Evolutionary conservation across 352 stramenopile species (phyloP), one percentile per base, ranked within the genome.

Genomic region (Phytophthora pisi): DNA sequence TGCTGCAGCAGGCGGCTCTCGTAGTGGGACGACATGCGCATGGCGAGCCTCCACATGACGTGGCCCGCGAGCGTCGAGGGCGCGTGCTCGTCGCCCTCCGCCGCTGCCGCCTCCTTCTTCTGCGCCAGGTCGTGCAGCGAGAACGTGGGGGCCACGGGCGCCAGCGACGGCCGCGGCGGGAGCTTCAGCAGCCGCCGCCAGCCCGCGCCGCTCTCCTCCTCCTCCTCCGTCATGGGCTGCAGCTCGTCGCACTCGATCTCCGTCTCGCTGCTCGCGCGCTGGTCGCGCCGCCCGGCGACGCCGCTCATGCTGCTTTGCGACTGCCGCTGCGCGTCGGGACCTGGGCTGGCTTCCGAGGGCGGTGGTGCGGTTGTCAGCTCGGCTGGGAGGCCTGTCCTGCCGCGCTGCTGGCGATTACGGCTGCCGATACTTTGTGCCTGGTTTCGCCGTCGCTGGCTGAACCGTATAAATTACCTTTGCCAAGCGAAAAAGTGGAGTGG

Each of bases 11-110:
- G 43, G 5, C 81, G 79, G 20, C 58, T 92, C 49, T 92, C 83
- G 56, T 90, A 79, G 67, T 83, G 78, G 20, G 81, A 78, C 18
- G 83, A 92, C 78, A 92, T 84, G 51, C 70, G 68, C 77, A 89
- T 78, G 15, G 81, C 81, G 18, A 92, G 66, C 51, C 83, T 83
- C 77, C 75, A 89, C 71, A 91, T 78, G 36, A 89, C 72, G 54
- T 91, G 72, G 50, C 78, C 82, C 26, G 79, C 70, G 3, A 89
- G 69, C 50, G 72, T 80, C 24, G 72, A 63, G 10, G 55, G 57
- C n/a, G 57, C 40, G 9, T 56, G 47, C 45, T 71, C 51, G 2
- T 66, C 65, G 5, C 45, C 3, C 26, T 1, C 20, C 20, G 13
- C 8, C 9, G 13, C 50, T n/a, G 9, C 50, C 11, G 52, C 36